phyloP scores from a whole-genome alignment of 305 asterid genomes.

The Fraxinus nigra region DNA sequence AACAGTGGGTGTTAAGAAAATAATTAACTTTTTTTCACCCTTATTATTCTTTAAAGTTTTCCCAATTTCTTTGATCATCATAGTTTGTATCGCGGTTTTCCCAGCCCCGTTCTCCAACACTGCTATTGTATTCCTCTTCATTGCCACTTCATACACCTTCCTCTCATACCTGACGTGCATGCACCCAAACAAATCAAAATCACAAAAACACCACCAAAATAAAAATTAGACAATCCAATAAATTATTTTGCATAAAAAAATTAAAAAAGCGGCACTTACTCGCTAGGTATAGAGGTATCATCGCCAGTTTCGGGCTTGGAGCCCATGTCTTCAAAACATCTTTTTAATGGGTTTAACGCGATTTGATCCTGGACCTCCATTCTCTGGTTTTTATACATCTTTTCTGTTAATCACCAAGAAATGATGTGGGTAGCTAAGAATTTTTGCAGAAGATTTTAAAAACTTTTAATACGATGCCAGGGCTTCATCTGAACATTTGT shows the following conservation, averaged over 20 bases:
- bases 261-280: constrained; percentile 33
- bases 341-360: constrained; percentile 43
- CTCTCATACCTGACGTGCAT: constrained; percentile 44
- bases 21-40: constrained; percentile 55
- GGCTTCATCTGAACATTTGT: background rate
- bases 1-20: constrained; percentile 81
- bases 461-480: background rate
- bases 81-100: constrained; percentile 52
- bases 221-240: constrained; percentile 12
- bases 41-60: constrained; percentile 35
- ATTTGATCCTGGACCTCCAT: constrained; percentile 38
- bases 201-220: background rate
- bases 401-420: constrained; percentile 27
- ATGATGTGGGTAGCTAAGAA: constrained; percentile 7
- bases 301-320: constrained; percentile 34
- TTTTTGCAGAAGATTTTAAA: constrained; percentile 19
- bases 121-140: constrained; percentile 74
- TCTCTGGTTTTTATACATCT: background rate
- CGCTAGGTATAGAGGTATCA: constrained; percentile 51
- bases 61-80: constrained; percentile 75
- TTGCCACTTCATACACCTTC: constrained; percentile 71
- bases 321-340: constrained; percentile 39
- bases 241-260: background rate
- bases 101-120: constrained; percentile 60
- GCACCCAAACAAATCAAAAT: constrained; percentile 18